Evolutionary conservation across 345 rosid genomes (phyloP), one percentile per base, ranked within the genome.

Genomic region (Eucalyptus erythrocorys): DNA sequence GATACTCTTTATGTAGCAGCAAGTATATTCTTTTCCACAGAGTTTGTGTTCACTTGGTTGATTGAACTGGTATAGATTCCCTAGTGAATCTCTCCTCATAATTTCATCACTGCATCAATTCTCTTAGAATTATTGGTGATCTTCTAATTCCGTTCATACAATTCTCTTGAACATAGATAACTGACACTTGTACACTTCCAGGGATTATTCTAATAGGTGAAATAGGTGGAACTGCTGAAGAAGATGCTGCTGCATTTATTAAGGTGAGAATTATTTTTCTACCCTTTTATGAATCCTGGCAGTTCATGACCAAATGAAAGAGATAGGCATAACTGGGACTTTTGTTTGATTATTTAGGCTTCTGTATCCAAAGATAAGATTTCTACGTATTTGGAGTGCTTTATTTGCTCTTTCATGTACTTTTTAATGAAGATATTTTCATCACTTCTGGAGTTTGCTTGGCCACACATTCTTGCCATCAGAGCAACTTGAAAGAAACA

Each of bases 201-300:
- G 99, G 99, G 90, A 97, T 97, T 14, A 32, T 96, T 91, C 95
- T 97, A 68, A 97, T 97, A 87, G 99, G 99, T 89, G 99, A 97
- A 90, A 97, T 97, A 24, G 99, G 99, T 45, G 99, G 99, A 49
- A 97, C 99, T 85, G 99, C 99, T 51, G 99, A 97, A 93, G 99
- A 96, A 92, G 99, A 97, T 92, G 99, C 99, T 30, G 99, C 99
- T 88, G 94, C 97, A 87, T 89, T 95, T 87, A 96, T 97, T 87
- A 95, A 95, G 99, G 98, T 96, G 94, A 86, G 47, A 68, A 76
- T 21, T 87, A 8, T 71, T 53, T 48, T 87, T 47, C 13, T 32
- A 42, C 59, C 82, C 64, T 49, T 59, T 37, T 24, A 47, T 49
- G 42, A 11, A 53, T 51, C 27, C 40, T 86, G 48, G 48, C 66